A percentile compares a stretch with the other conserved stretches of the same genome.
Conservation (phyloP, 345 rosid species). For the Dipteronia dyeriana region DNA sequence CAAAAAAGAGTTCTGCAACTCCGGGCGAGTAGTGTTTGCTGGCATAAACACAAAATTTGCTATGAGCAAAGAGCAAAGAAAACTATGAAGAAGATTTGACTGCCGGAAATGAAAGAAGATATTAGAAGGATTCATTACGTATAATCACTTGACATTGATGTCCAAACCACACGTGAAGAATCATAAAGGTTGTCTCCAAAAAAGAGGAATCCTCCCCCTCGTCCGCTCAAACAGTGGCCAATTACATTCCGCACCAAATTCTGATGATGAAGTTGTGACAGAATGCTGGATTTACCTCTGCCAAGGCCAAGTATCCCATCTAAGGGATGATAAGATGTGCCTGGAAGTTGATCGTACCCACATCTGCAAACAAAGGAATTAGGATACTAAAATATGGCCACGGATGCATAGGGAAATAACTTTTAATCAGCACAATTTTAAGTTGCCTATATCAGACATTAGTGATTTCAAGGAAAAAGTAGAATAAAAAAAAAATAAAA, state of each 20-base stretch:
- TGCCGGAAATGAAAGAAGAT: background rate
- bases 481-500: background rate
- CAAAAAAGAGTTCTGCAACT: conserved; percentile 59
- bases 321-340: conserved; percentile 66
- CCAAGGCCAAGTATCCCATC: conserved; percentile 99
- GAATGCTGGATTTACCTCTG: conserved; percentile 73
- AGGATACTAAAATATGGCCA: background rate
- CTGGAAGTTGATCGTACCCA: conserved; percentile 82
- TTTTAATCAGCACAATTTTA: conserved; percentile 7
- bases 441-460: too few relatives aligned
- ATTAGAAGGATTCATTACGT: conserved; percentile 33
- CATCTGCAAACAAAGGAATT: conserved; percentile 48
- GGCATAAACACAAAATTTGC: conserved; percentile 25
- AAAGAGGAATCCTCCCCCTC: conserved; percentile 91
- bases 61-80: conserved; percentile 12
- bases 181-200: conserved; percentile 79
- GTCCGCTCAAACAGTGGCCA: conserved; percentile 82
- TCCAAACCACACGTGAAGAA: conserved; percentile 69
- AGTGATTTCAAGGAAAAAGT: background rate
- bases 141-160: conserved; percentile 66
- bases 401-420: background rate
- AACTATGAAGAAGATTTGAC: conserved; percentile 11
- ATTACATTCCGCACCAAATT: conserved; percentile 68
- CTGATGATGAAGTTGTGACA: conserved; percentile 73
- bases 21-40: conserved; percentile 89